Evolutionary conservation across 441 rosid genomes (phyloP).

Genomic region (Erodium texanum): DNA sequence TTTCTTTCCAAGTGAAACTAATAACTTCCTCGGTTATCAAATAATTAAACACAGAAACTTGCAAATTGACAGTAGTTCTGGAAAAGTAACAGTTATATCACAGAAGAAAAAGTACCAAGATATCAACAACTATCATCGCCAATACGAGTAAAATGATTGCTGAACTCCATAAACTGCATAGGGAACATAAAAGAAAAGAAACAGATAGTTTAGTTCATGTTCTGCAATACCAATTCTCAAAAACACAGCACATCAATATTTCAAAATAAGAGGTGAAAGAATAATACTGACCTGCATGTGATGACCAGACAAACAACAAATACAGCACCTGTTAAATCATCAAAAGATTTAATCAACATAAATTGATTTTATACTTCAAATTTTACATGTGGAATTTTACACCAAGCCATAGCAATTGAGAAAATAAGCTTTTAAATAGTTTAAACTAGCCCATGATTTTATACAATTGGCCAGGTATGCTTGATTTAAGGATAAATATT

Average conservation of each 20-base stretch:
- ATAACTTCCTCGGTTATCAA: background rate
- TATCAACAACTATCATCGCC: slow-evolving; percentile 78
- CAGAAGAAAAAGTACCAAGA: slow-evolving; percentile 46
- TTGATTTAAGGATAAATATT: background rate
- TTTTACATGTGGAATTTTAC: background rate
- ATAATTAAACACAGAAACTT: slow-evolving; percentile 5
- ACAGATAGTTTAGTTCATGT: slow-evolving; percentile 10
- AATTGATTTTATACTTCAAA: slow-evolving; percentile 9
- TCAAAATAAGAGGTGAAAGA: background rate
- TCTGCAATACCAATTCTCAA: background rate
- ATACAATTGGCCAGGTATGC: background rate
- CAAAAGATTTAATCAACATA: slow-evolving; percentile 11
- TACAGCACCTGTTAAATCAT: slow-evolving; percentile 59
- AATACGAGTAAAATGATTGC: slow-evolving; percentile 80
- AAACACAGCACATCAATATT: slow-evolving; percentile 7
- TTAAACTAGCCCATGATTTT: background rate
- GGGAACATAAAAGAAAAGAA: slow-evolving; percentile 10
- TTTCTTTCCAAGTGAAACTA: background rate
- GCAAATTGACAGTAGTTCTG: slow-evolving; percentile 4
- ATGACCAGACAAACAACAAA: slow-evolving; percentile 74
- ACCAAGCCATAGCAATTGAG: background rate
- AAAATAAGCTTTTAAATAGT: background rate
- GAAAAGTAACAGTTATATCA: slow-evolving; percentile 6
- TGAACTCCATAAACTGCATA: slow-evolving; percentile 81
- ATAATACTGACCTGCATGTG: slow-evolving; percentile 69